A percentile compares a stretch with the other conserved stretches of the same genome.
Evolutionary conservation across 345 rosid species (phyloP).

Genomic region (Physaria fendleri): DNA sequence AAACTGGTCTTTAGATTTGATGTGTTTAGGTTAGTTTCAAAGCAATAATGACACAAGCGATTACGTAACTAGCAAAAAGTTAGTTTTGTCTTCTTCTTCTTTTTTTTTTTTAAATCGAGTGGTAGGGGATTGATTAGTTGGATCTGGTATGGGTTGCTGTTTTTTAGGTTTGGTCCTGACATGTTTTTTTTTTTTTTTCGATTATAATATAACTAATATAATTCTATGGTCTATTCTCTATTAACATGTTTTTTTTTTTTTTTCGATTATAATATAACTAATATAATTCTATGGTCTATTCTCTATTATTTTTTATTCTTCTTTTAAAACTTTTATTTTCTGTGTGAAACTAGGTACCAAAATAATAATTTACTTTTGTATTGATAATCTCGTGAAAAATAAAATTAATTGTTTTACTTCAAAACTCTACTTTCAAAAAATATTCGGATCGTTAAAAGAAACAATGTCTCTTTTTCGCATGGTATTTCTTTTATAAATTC

Average conservation of each 20-base stretch:
- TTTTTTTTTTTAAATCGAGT: not conserved
- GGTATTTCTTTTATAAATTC: too few relatives aligned
- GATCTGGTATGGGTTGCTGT: constrained; percentile 16
- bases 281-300: not conserved
- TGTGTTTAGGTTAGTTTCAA: not conserved
- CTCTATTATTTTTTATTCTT: not conserved
- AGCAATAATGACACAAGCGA: constrained; percentile 14
- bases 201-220: not conserved
- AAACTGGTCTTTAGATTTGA: not conserved
- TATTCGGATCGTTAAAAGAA: too few relatives aligned
- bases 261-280: not conserved
- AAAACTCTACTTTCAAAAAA: too few relatives aligned
- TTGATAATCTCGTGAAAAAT: too few relatives aligned
- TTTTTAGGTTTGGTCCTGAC: constrained; percentile 25
- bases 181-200: not conserved
- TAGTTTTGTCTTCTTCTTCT: constrained; percentile 10
- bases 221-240: not conserved
- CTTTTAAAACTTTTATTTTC: too few relatives aligned
- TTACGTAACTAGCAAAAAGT: constrained; percentile 18
- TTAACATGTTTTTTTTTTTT: not conserved
- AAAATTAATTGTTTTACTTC: too few relatives aligned
- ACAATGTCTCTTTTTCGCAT: too few relatives aligned
- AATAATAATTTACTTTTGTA: too few relatives aligned
- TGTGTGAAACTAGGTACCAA: too few relatives aligned
- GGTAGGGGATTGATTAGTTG: not conserved